phyloP scores from a whole-genome alignment of 208 protist genomes.

The Leptomonas pyrrhocoris region DNA sequence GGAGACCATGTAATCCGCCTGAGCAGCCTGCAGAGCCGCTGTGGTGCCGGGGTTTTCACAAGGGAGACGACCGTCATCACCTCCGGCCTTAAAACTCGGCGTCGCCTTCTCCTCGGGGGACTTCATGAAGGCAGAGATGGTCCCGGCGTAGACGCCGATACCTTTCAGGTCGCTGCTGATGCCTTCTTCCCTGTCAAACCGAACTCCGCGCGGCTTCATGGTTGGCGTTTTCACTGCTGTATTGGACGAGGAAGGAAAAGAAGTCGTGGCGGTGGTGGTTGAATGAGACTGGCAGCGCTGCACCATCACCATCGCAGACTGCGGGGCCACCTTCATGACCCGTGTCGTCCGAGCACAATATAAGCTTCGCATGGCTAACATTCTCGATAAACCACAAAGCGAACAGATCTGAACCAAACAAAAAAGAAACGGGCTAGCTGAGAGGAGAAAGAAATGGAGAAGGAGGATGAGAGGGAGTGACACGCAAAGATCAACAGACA shows the following conservation, averaged over 20 bases:
- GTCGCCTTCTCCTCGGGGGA: constrained; percentile 37
- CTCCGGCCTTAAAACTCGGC: constrained; percentile 4
- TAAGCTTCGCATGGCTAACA: constrained; percentile 1
- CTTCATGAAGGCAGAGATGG: constrained; percentile 84
- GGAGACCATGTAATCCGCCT: constrained; percentile 64
- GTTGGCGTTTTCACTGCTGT: constrained; percentile 7
- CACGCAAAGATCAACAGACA: background rate
- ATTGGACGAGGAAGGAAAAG: background rate
- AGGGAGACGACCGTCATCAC: constrained; percentile 40
- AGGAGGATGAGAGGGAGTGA: background rate
- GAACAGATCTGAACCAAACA: background rate
- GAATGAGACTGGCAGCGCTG: constrained; percentile 8
- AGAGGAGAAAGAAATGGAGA: constrained; percentile 4
- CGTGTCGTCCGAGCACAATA: background rate
- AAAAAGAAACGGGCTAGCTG: background rate
- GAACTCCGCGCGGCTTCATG: constrained; percentile 29
- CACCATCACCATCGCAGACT: background rate
- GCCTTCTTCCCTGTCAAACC: constrained; percentile 51
- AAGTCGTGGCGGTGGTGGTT: background rate
- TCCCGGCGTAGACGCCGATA: constrained; percentile 78
- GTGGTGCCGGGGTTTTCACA: constrained; percentile 56
- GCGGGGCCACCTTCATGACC: background rate
- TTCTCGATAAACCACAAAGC: background rate
- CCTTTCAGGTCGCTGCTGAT: constrained; percentile 67
- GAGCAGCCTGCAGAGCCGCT: constrained; percentile 48